These are phyloP conservation scores for Microdochium bolleyi DNA, from an alignment of 2,329 filamentous ascomycete species.

Conservation along the genomic window DNA sequence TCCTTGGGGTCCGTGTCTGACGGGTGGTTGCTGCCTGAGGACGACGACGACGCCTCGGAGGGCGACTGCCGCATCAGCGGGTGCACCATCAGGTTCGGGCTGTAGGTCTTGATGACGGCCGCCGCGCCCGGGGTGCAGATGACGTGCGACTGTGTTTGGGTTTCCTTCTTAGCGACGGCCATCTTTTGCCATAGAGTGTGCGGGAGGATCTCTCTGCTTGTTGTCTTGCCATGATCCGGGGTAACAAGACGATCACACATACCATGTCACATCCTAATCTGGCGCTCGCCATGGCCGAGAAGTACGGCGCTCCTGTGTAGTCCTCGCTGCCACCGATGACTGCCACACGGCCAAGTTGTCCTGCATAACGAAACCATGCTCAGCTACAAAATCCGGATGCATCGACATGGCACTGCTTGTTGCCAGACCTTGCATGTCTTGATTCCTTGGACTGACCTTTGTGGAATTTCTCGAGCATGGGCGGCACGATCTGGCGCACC, in stretches of 20 bases:
- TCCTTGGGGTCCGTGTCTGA: constrained; percentile 47
- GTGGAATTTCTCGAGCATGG: constrained; percentile 91
- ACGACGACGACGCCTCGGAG: constrained; percentile 34
- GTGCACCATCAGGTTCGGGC: constrained; percentile 93
- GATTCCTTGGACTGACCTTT: constrained; percentile 65
- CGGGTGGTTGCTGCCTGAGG: constrained; percentile 29
- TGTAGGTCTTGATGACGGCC: constrained; percentile 93
- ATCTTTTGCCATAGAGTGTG: too few species aligned
- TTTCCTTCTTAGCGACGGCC: too few species aligned
- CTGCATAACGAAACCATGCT: constrained; percentile 35
- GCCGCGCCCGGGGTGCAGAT: constrained; percentile 89
- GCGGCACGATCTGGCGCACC: constrained; percentile 84
- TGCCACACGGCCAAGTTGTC: constrained; percentile 82
- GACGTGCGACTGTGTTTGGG: constrained; percentile 64
- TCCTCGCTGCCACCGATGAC: constrained; percentile 94
- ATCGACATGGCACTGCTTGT: too few species aligned
- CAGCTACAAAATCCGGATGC: constrained; percentile 1
- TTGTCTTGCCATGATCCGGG: too few species aligned
- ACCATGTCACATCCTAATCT: constrained; percentile 87
- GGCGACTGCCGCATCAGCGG: constrained; percentile 76
- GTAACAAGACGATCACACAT: constrained; percentile 13
- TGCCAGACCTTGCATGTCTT: too few species aligned
- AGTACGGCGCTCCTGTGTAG: constrained; percentile 96
- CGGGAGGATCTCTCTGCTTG: too few species aligned
- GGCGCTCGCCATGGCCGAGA: constrained; percentile 94